Evolutionary conservation across 352 stramenopile species (phyloP).

Genomic region (Pythium volutum): DNA sequence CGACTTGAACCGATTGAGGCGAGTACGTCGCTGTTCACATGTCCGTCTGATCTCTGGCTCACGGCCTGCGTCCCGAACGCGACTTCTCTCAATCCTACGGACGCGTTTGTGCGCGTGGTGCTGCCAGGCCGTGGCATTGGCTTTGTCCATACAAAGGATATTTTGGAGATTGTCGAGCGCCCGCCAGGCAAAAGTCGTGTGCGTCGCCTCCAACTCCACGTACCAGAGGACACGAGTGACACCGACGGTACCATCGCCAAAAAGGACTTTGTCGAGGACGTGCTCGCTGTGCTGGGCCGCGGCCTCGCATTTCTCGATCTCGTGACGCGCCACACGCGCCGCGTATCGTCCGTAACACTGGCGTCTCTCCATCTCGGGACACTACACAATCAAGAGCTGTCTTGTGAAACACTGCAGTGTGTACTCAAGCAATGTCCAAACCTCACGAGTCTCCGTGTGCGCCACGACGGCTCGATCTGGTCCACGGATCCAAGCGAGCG

Average conservation of each 20-base stretch:
- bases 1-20: no score
- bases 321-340: background rate
- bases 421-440: background rate
- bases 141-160: background rate
- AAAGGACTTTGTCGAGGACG: background rate
- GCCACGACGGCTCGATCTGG: constrained; percentile 5
- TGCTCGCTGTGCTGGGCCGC: background rate
- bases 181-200: no score
- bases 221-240: no score
- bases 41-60: background rate
- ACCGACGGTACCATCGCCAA: no score
- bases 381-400: no score
- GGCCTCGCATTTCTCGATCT: background rate
- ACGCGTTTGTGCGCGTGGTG: background rate
- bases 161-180: background rate
- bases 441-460: constrained; percentile 1
- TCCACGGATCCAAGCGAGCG: background rate
- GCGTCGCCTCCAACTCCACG: no score
- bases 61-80: background rate
- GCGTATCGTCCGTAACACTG: no score
- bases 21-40: background rate
- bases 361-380: no score
- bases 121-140: background rate
- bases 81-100: background rate
- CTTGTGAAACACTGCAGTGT: background rate